Evolutionary conservation across 2,329 filamentous ascomycete genomes (phyloP), one percentile per base, ranked within the genome.

Genomic region (Penicillium sclerotiorum): DNA sequence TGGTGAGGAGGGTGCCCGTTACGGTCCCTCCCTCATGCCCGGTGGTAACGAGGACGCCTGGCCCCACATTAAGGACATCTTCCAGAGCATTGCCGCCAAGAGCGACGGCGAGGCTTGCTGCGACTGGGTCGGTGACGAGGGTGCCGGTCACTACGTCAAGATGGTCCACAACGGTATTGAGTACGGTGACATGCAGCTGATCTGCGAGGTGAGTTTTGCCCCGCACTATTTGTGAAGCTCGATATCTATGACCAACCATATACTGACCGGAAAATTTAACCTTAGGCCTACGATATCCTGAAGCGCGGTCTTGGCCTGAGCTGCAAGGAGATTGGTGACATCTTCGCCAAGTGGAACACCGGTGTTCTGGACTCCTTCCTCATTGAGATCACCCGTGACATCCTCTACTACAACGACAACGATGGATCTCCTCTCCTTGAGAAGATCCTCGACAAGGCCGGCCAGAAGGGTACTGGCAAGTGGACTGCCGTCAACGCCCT

Each of bases 141-240:
- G 94, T 85, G 90, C 94, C 79, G 94, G 94, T 67, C 94, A 99
- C 87, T 99, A 96, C 83, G 93, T 99, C 82, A 99, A 99, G 89
- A 99, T 99, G 94, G 94, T 99, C 59, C 94, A 99, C 88, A 99
- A 99, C 80, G 94, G 94, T 84, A 99, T 99, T 68, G 94, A 99
- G 81, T 99, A 99, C 75, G 94, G 94, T 86, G 94, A 99, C 81
- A 99, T 99, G 94, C 94, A 99, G 83, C 84, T 99, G 70, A 99
- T 99, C 75, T 95, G 88, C 78, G 94, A 99, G 87, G 93, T 58
- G 42, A 45, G 55, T 42, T 3, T 40, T 7, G 4, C 39, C 23
- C 17, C 2, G 36, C 11, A 15, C 17, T n/a, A 15, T 13, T n/a
- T 27, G 15, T 30, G n/a, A 5, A 17, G n/a, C 15, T 36, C 33